Percentiles rank a stretch among this genome's conserved stretches.
Evolutionary conservation across 2,329 filamentous ascomycete genomes (phyloP).

Genomic region (Monilinia laxa): DNA sequence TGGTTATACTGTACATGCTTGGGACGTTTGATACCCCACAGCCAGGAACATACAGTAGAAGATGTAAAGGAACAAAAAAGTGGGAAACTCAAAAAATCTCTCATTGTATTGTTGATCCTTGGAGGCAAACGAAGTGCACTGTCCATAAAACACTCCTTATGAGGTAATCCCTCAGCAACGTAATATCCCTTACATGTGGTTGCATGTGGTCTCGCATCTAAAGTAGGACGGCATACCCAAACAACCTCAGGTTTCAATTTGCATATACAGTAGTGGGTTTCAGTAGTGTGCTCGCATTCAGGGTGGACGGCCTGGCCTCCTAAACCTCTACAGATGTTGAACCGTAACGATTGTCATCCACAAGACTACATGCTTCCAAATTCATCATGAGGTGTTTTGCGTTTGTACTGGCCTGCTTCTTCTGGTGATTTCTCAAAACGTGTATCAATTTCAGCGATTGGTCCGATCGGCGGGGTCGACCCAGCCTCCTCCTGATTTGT

Average conservation of each 20-base stretch:
- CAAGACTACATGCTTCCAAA: conserved; percentile 2
- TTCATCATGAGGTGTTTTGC: background rate
- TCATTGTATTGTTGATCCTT: conserved; percentile 1
- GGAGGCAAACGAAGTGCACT: conserved; percentile 15
- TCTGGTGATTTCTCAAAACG: conserved; percentile 1
- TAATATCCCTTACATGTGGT: background rate
- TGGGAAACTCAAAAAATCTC: conserved; percentile 5
- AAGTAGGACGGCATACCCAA: background rate
- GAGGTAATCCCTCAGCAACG: background rate
- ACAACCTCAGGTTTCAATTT: conserved; percentile 3
- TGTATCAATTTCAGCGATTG: conserved; percentile 12
- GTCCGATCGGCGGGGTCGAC: conserved; percentile 20
- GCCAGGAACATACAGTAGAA: background rate
- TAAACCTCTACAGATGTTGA: background rate
- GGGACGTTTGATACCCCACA: background rate
- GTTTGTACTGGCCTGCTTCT: background rate
- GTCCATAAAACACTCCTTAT: background rate
- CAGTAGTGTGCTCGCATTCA: background rate
- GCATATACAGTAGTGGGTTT: background rate
- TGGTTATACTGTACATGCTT: background rate
- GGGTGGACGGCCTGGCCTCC: background rate
- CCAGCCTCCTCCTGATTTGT: conserved; percentile 6
- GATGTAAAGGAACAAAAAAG: conserved; percentile 15
- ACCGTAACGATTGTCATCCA: background rate
- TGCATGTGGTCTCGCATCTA: background rate